These are phyloP conservation scores for Volvox africanus DNA, from an alignment of 139 green algal genomes.

Conservation along the genomic window DNA sequence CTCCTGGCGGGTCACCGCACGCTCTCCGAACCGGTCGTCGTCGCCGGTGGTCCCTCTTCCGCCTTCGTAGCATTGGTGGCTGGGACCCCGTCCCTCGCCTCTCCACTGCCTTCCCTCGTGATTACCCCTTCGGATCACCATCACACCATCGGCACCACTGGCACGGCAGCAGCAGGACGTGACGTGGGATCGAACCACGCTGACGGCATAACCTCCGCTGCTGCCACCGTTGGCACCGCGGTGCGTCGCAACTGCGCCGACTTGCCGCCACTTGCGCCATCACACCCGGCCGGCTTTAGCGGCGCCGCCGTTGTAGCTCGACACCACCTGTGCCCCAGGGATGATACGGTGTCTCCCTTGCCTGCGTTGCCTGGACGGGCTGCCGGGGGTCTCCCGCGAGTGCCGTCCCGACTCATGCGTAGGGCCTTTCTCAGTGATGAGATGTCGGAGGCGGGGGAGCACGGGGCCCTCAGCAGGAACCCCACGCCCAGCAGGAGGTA, in stretches of 20 bases:
- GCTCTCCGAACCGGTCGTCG: background rate
- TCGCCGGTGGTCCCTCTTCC: no score
- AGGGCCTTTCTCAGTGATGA: conserved; percentile 15
- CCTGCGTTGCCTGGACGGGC: background rate
- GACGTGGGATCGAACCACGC: background rate
- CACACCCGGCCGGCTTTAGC: background rate
- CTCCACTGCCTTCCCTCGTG: background rate
- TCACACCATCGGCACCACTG: background rate
- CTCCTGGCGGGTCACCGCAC: background rate
- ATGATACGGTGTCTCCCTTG: background rate
- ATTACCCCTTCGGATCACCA: background rate
- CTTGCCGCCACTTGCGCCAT: background rate
- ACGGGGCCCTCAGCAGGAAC: conserved; percentile 17
- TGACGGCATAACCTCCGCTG: background rate
- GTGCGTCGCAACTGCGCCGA: background rate
- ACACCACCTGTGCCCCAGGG: background rate
- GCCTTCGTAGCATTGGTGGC: background rate
- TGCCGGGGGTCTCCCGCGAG: background rate
- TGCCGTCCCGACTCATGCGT: conserved; percentile 46
- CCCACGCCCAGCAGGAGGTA: conserved; percentile 34
- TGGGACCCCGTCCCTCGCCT: background rate
- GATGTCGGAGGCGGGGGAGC: conserved; percentile 1
- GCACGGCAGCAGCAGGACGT: background rate
- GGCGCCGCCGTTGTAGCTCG: background rate
- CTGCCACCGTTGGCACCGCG: background rate